phyloP scores from a whole-genome alignment of 108 stramenopile species.

The Pseudonitzschia pungens region DNA sequence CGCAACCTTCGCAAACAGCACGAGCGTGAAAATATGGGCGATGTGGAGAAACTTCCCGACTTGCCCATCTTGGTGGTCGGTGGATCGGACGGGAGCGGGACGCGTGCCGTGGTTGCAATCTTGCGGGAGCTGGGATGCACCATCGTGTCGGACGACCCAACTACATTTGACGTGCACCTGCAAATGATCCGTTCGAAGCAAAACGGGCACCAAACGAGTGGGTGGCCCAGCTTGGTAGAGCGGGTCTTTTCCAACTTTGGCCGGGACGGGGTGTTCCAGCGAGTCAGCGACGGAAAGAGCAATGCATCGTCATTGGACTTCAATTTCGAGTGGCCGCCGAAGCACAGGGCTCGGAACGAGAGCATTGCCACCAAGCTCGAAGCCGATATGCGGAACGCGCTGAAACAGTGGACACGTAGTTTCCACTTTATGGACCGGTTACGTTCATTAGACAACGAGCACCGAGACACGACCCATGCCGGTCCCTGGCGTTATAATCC shows the following conservation, averaged over 20 bases:
- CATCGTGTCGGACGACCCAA: conserved; percentile 65
- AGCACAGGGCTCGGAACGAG: neutral
- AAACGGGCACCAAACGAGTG: conserved; percentile 28
- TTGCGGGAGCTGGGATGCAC: conserved; percentile 54
- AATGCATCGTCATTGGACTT: neutral
- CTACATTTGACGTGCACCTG: conserved; percentile 69
- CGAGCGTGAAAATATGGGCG: too few relatives aligned
- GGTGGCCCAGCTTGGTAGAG: conserved; percentile 70
- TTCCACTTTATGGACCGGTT: neutral
- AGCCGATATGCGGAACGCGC: neutral
- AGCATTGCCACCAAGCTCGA: neutral
- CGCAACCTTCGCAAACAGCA: too few relatives aligned
- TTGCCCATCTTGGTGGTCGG: conserved; percentile 51
- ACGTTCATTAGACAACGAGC: neutral
- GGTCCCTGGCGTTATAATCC: too few relatives aligned
- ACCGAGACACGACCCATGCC: neutral
- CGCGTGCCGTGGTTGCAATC: conserved; percentile 62
- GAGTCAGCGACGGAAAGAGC: conserved; percentile 9
- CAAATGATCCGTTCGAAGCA: conserved; percentile 5
- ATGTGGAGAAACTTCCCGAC: too few relatives aligned
- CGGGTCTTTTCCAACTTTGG: conserved; percentile 34
- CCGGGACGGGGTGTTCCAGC: conserved; percentile 23
- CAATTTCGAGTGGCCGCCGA: conserved; percentile 3
- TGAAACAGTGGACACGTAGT: neutral
- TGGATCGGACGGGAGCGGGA: conserved; percentile 79